Conservation (phyloP, 179 eudicot genomes). For the Heliamphora pulchella region DNA sequence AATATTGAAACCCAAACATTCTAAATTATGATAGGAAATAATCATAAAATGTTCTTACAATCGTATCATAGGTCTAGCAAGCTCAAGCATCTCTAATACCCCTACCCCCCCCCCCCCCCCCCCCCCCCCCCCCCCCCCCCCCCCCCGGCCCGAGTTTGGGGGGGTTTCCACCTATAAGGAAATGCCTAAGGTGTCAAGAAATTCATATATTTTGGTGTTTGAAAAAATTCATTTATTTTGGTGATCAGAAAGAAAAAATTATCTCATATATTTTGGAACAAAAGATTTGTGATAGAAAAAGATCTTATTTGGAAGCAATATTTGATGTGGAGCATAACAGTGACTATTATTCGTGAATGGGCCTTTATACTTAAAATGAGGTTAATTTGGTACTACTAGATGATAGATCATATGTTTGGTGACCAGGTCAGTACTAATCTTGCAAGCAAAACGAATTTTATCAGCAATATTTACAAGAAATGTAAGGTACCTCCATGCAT, state of each 20-base stretch:
- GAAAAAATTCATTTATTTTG: no score
- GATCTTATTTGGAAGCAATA: neutral
- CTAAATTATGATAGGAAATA: neutral
- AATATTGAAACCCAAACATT: neutral
- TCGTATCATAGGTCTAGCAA: neutral
- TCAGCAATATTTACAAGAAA: neutral
- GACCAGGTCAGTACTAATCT: neutral
- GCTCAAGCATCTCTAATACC: neutral
- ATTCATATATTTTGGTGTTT: neutral
- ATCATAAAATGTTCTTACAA: no score
- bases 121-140: neutral
- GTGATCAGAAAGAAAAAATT: no score
- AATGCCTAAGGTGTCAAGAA: neutral
- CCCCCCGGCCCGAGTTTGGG: neutral
- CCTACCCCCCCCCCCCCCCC: no score
- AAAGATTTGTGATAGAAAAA: neutral
- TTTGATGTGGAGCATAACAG: neutral
- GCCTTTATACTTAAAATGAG: neutral
- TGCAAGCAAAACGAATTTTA: neutral
- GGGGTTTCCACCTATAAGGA: neutral
- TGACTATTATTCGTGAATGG: neutral
- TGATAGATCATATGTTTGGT: neutral
- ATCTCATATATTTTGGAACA: neutral
- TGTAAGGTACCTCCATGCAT: neutral
- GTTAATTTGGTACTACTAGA: neutral